Evolutionary conservation across 345 rosid genomes (phyloP), one percentile per base, ranked within the genome.

Genomic region (Lumnitzera racemosa): DNA sequence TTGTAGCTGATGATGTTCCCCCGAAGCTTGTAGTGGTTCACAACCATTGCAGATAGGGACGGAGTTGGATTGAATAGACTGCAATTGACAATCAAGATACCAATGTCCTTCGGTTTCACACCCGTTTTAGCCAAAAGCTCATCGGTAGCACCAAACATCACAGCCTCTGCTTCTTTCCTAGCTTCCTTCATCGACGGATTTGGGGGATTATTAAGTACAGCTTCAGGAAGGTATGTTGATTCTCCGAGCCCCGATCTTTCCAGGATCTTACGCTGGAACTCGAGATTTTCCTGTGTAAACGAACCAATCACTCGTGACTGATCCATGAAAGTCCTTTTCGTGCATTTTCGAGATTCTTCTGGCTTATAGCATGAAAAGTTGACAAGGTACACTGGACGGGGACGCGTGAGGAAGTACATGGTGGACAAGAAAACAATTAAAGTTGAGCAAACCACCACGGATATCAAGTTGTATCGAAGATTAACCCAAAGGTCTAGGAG

Each of bases 21-120:
- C 47, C 87, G 72, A 49, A 82, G 79, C 78, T 79, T 82, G 67
- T 79, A 82, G 27, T 77, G 78, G 55, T 82, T 82, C 3, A 82
- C 71, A 53, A 82, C 63, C 82, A 82, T 79, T 4, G 84, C 87
- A 13, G 87, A 82, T 2, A 82, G 53, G 5, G 87, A 82, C 58
- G 84, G 87, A 1, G 87, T 79, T 4, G 87, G 87, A 41, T 82
- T 82, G 59, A 82, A 82, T 67, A 82, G 48, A 67, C 87, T 82
- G 63, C 87, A 82, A 49, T 79, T 82, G 12, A 82, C 82, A 67
- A 82, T 71, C 62, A 82, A 75, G 67, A 81, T 70, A 43, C 83
- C 86, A 27, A 81, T 74, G 61, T 81, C 81, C 41, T 79, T 81
- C 1, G 84, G 78, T 15, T 76, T 77, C 17, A 79, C 68, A 47